phyloP scores from a whole-genome alignment of 164 flowering plant genomes.

The Aristolochia fimbriata region DNA sequence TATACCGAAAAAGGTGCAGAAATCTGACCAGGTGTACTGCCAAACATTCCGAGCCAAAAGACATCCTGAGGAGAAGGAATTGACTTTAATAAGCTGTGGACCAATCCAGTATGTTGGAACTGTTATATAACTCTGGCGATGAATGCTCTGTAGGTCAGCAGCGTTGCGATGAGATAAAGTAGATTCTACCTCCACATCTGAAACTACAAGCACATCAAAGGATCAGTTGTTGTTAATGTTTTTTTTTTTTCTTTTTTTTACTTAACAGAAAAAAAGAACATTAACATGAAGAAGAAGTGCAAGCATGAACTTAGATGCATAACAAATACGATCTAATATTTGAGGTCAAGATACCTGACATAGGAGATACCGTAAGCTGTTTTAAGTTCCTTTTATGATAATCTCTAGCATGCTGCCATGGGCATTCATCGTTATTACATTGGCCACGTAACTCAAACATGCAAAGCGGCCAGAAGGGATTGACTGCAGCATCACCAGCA shows the following conservation, averaged over 20 bases:
- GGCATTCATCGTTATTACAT: conserved; percentile 79
- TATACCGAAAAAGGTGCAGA: conserved; percentile 37
- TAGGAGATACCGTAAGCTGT: conserved; percentile 17
- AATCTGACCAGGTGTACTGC: conserved; percentile 34
- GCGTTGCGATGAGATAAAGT: conserved; percentile 8
- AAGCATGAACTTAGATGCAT: conserved; percentile 1
- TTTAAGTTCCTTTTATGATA: conserved; percentile 14
- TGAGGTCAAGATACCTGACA: conserved; percentile 27
- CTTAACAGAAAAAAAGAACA: no score
- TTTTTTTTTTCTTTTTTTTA: not conserved
- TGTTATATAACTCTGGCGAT: conserved; percentile 13
- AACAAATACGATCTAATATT: not conserved
- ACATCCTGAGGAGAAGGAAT: conserved; percentile 25
- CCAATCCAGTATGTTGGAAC: conserved; percentile 46
- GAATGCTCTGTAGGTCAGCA: conserved; percentile 9
- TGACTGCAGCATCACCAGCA: conserved; percentile 27
- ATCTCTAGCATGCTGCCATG: conserved; percentile 72
- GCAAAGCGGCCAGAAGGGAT: conserved; percentile 88
- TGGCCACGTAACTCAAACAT: conserved; percentile 91
- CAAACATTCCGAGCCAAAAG: conserved; percentile 25
- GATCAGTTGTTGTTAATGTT: no score
- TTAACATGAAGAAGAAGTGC: conserved; percentile 7
- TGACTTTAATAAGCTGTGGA: conserved; percentile 36
- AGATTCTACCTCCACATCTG: conserved; percentile 27
- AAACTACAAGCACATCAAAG: conserved; percentile 5